A percentile compares a stretch with the other conserved stretches of the same genome.
Conservation (phyloP, 768 basidiomycete genomes). For the Scleroderma citrinum region DNA sequence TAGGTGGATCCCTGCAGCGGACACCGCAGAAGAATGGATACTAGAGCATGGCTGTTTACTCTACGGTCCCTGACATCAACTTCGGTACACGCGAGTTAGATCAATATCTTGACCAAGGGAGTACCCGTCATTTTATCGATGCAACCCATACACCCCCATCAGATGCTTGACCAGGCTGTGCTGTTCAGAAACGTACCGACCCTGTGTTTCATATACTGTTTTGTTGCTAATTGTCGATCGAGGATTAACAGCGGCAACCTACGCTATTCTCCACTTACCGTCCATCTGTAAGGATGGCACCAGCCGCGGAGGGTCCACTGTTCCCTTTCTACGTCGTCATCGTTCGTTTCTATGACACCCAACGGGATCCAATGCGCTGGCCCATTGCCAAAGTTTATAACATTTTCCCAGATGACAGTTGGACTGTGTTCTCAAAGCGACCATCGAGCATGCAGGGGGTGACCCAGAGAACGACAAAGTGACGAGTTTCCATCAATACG, state of each 20-base stretch:
- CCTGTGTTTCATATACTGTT: neutral
- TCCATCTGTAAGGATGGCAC: neutral
- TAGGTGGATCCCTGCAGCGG: too few relatives aligned
- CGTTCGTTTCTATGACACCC: neutral
- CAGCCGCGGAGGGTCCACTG: too few relatives aligned
- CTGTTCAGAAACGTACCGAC: neutral
- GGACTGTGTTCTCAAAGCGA: constrained; percentile 36
- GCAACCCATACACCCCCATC: constrained; percentile 26
- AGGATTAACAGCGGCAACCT: constrained; percentile 3
- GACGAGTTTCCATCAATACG: constrained; percentile 33
- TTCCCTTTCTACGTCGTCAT: neutral
- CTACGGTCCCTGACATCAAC: too few relatives aligned
- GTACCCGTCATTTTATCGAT: constrained; percentile 17
- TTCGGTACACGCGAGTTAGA: too few relatives aligned
- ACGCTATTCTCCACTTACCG: neutral
- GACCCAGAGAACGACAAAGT: constrained; percentile 21
- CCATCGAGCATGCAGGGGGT: constrained; percentile 5
- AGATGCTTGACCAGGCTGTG: constrained; percentile 25
- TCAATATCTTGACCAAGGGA: too few relatives aligned
- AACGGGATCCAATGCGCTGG: neutral
- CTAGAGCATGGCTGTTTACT: too few relatives aligned
- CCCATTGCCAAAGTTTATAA: constrained; percentile 44
- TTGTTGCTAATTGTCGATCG: neutral
- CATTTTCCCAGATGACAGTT: constrained; percentile 51
- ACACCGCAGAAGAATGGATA: too few relatives aligned